Evolutionary conservation across 345 rosid species (phyloP), one percentile per base, ranked within the genome.

Genomic region (Hibiscus syriacus): DNA sequence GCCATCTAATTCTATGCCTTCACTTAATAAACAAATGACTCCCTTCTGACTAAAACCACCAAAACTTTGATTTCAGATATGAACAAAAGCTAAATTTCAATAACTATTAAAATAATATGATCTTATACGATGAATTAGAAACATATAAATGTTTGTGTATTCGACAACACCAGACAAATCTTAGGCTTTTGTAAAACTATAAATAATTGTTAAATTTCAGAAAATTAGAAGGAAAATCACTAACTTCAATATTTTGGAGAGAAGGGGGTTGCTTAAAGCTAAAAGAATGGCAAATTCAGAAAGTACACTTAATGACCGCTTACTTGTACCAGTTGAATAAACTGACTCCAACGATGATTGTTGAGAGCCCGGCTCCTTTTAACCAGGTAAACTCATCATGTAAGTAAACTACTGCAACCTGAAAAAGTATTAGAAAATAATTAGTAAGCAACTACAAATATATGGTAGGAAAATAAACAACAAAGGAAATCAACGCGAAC

Each of bases 251-350:
- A 13, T 62, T 61, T 41, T 60, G 29, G 11, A 4, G 12, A 7
- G 52, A 26, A 43, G 5, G 36, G 67, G 14, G 13, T 60, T n/a
- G 53, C 26, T 38, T 46, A 41, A 29, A 52, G 14, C 68, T 36
- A 23, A 45, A 66, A 38, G 26, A 59, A 23, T 36, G 67, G 6
- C 11, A 38, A 53, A 74, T 55, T 55, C 23, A 55, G 20, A 5
- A 53, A 32, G 60, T 17, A 65, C 5, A 45, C 17, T 66, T 71
- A 64, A 12, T 6, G 11, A 52, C 59, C 38, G 89, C 99, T 91
- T 87, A 94, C 99, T 91, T 94, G 95, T 84, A 94, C 98, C 92
- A 92, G 72, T 94, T 94, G 85, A 91, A 94, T 69, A 94, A 82
- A 80, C 97, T 73, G 73, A 94, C 98, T 43, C 98, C 98, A 63